A percentile compares a stretch with the other conserved stretches of the same genome.
Evolutionary conservation across 202 grass and related monocot genomes (phyloP).

Genomic region (Hordeum pubiflorum): DNA sequence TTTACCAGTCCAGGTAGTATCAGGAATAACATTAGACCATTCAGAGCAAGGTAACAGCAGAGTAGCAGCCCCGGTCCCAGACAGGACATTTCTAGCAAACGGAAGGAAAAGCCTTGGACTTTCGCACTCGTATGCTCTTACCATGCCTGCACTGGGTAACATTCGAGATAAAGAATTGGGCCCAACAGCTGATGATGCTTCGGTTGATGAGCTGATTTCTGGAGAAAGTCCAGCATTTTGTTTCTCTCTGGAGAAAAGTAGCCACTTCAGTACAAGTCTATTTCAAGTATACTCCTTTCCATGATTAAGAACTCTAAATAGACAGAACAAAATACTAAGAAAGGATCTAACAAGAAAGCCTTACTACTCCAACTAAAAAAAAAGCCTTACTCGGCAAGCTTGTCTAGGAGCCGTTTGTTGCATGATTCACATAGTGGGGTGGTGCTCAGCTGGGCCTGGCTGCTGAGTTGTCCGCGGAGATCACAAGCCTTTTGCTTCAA

Average conservation of each 20-base stretch:
- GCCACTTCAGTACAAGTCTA: neutral
- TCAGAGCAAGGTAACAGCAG: neutral
- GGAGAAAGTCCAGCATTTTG: constrained; percentile 27
- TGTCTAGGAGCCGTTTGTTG: constrained; percentile 47
- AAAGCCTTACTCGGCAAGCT: constrained; percentile 48
- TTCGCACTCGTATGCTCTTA: constrained; percentile 13
- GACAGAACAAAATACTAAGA: constrained; percentile 11
- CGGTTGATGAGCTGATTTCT: constrained; percentile 21
- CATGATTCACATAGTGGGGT: constrained; percentile 81
- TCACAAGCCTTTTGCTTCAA: constrained; percentile 92
- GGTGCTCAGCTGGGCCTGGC: constrained; percentile 45
- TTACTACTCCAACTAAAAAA: constrained; percentile 32
- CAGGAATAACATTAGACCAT: constrained; percentile 6
- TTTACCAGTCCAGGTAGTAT: constrained; percentile 9
- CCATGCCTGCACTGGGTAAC: constrained; percentile 26
- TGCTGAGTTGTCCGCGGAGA: constrained; percentile 63
- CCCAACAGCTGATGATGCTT: constrained; percentile 17
- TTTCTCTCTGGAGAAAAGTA: constrained; percentile 36
- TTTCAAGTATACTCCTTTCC: neutral
- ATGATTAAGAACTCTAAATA: constrained; percentile 15
- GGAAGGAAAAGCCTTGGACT: neutral
- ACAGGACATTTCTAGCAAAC: constrained; percentile 1
- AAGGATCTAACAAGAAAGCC: constrained; percentile 21
- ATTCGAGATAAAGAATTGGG: constrained; percentile 25
- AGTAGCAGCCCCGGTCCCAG: neutral